A percentile compares a stretch with the other conserved stretches of the same genome.
Evolutionary conservation across 2,329 filamentous ascomycete species (phyloP).

Genomic region (Neofusicoccum ribis): DNA sequence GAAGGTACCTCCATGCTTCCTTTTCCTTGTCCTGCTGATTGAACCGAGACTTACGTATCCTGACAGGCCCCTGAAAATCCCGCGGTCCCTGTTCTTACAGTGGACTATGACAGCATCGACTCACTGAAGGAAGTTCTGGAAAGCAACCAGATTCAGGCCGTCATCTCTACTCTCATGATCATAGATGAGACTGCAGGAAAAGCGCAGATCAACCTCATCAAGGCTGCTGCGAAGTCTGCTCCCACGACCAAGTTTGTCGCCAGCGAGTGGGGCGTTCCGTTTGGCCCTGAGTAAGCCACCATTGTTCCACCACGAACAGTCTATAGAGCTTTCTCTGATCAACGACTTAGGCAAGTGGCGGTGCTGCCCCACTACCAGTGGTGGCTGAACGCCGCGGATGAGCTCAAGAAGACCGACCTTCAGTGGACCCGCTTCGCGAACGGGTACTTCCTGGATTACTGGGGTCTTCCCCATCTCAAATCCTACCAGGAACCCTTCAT

Average conservation of each 20-base stretch:
- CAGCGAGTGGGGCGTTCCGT: conserved; percentile 41
- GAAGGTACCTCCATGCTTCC: conserved; percentile 31
- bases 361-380: not conserved
- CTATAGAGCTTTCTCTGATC: not conserved
- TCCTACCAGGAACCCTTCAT: conserved; percentile 24
- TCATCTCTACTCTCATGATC: conserved; percentile 47
- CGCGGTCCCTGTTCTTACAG: conserved; percentile 21
- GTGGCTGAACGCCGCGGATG: conserved; percentile 6
- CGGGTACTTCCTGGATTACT: conserved; percentile 35
- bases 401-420: conserved; percentile 27
- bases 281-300: not conserved
- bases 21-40: not conserved
- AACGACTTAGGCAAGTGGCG: not conserved
- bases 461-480: conserved; percentile 28
- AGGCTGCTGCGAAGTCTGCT: conserved; percentile 44
- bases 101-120: conserved; percentile 37
- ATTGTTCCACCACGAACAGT: not conserved
- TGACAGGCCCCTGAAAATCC: not conserved
- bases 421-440: conserved; percentile 31
- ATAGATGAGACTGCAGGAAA: conserved; percentile 29
- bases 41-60: not conserved
- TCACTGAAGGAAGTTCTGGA: conserved; percentile 32
- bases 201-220: conserved; percentile 47
- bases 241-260: conserved; percentile 46
- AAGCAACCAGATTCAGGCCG: conserved; percentile 44